These are phyloP conservation scores for Hypoxylon sp. DNA, from an alignment of 2,329 filamentous ascomycete genomes.

Conservation along the genomic window DNA sequence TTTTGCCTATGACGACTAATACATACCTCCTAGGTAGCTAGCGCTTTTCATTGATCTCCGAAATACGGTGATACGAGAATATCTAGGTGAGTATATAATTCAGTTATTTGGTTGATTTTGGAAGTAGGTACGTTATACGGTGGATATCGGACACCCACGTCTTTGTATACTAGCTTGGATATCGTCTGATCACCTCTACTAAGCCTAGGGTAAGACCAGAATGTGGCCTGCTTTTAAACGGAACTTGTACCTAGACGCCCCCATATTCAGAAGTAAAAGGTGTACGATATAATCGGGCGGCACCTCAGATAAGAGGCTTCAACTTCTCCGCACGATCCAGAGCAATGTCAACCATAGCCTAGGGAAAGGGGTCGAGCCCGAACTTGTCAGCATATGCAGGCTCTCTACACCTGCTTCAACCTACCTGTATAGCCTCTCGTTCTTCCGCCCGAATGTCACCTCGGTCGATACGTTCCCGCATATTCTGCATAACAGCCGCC, in stretches of 20 bases:
- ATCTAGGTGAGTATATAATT: background rate
- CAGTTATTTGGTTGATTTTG: background rate
- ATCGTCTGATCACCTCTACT: background rate
- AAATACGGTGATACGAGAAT: background rate
- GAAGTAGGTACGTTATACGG: background rate
- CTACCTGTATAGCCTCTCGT: constrained; percentile 74
- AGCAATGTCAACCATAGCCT: constrained; percentile 95
- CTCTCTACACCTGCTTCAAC: constrained; percentile 27
- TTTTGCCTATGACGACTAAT: background rate
- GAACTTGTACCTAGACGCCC: background rate
- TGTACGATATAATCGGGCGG: background rate
- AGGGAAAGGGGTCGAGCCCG: constrained; percentile 71
- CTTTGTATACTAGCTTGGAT: background rate
- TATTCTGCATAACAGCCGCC: constrained; percentile 83
- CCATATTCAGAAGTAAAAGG: background rate
- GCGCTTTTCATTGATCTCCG: background rate
- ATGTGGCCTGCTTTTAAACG: background rate
- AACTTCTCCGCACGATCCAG: constrained; percentile 81
- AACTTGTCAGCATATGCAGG: constrained; percentile 72
- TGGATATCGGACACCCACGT: background rate
- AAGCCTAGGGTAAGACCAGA: background rate
- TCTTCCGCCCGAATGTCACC: constrained; percentile 78
- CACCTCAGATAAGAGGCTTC: constrained; percentile 37
- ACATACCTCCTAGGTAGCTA: background rate
- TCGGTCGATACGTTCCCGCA: constrained; percentile 79